Evolutionary conservation across 345 rosid species (phyloP).

Genomic region (Xanthoceras sorbifolium): DNA sequence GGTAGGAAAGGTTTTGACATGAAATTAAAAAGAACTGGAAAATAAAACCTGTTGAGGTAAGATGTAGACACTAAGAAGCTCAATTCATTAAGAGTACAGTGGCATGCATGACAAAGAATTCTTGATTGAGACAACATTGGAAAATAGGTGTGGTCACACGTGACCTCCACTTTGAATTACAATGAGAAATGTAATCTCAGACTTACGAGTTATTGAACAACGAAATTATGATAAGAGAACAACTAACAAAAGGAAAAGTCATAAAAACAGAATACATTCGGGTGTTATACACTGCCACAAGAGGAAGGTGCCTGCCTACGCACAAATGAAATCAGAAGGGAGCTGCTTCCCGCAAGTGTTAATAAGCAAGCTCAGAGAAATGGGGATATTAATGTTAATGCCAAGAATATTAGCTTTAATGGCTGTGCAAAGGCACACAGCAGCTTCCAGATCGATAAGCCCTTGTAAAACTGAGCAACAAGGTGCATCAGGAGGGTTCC

Average conservation of each 20-base stretch:
- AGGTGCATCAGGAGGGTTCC: slow-evolving; percentile 57
- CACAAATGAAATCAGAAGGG: slow-evolving; percentile 72
- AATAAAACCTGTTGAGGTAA: too few relatives aligned
- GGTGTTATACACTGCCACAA: too few relatives aligned
- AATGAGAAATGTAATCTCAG: too few relatives aligned
- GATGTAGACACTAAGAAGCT: too few relatives aligned
- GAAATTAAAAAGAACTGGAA: too few relatives aligned
- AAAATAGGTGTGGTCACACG: neutral
- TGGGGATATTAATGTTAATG: slow-evolving; percentile 58
- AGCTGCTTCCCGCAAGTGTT: slow-evolving; percentile 70
- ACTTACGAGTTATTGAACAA: neutral
- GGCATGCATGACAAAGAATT: too few relatives aligned
- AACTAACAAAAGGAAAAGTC: neutral
- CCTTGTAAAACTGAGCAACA: slow-evolving; percentile 69
- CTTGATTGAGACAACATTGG: neutral
- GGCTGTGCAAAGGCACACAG: slow-evolving; percentile 73
- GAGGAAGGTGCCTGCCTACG: slow-evolving; percentile 28
- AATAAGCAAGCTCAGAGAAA: slow-evolving; percentile 66
- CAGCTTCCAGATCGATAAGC: slow-evolving; percentile 66
- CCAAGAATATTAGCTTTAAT: slow-evolving; percentile 72
- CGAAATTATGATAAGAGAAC: neutral
- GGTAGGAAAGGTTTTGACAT: too few relatives aligned
- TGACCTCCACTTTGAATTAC: neutral
- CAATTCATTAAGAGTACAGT: too few relatives aligned
- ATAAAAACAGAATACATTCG: neutral